Evolutionary conservation across 2,329 filamentous ascomycete species (phyloP), one percentile per base, ranked within the genome.

Genomic region (Ophiostoma australiae): DNA sequence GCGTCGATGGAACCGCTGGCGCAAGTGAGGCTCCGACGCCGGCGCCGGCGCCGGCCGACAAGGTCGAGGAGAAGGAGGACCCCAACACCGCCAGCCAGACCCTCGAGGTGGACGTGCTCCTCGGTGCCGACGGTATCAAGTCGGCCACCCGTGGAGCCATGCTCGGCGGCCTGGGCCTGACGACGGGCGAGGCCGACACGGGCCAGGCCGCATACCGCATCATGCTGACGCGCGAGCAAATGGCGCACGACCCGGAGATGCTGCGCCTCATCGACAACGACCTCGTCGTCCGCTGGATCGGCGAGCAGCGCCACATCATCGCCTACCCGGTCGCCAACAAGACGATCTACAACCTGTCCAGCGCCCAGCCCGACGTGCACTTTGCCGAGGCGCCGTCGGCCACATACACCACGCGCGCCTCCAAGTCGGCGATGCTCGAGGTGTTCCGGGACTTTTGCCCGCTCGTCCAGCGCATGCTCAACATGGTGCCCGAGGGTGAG

Each of bases 191-290:
- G 75, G 82, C 87, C 72, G 89, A 92, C 72, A 92, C 91, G 0
- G 87, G 90, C 4, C 90, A 93, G 80, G 91, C 91, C 0, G 90
- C 90, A 2, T 94, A 94, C 81, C 87, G 91, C 15, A 91, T 94
- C 79, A 90, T 94, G 86, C 84, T 94, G 23, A 86, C 85, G 1
- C 86, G 91, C 15, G 84, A 87, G 39, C 83, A 90, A 72, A 90
- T 94, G 86, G 73, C 83, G 71, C 75, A 85, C 31, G 90, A 93
- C 75, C 85, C 90, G 0, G 89, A 91, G 74, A 82, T 93, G 67
- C 81, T 90, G 70, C 83, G 81, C n/a, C 83, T 93, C 11, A 82
- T 94, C 31, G 87, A 91, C 74, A 83, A 84, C 63, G 86, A 92
- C 76, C 82, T 85, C 68, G 90, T 90, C 2, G 89, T 88, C 55